These are phyloP conservation scores for Pseudogymnoascus sp. DNA, from an alignment of 2,329 filamentous ascomycete species.

Conservation along the genomic window DNA sequence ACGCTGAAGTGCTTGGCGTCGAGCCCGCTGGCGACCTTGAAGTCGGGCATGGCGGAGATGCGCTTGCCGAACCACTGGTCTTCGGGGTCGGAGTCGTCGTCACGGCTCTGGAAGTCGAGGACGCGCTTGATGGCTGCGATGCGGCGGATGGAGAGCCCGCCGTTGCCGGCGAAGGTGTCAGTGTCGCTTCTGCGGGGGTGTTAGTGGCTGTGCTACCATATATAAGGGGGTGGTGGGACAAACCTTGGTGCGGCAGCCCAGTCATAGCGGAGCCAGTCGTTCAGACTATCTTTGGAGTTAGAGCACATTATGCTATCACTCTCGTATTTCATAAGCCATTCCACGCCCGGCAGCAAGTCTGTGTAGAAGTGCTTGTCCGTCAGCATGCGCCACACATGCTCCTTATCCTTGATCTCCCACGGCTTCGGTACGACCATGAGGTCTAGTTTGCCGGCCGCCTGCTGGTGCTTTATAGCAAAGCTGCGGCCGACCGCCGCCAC, in stretches of 20 bases:
- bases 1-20: conserved; percentile 39
- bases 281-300: conserved; percentile 42
- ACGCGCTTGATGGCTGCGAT: conserved; percentile 43
- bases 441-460: conserved; percentile 43
- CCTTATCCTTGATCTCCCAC: conserved; percentile 38
- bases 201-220: background rate
- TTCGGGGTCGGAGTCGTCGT: conserved; percentile 43
- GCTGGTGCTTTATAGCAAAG: conserved; percentile 41
- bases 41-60: conserved; percentile 39
- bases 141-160: conserved; percentile 45
- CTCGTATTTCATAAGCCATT: conserved; percentile 48
- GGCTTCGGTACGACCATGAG: conserved; percentile 41
- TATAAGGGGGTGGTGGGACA: conserved; percentile 11
- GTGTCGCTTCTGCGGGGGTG: conserved; percentile 27
- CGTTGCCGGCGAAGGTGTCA: conserved; percentile 44
- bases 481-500: conserved; percentile 38
- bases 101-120: conserved; percentile 41
- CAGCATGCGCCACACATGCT: conserved; percentile 40
- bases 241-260: conserved; percentile 47
- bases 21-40: conserved; percentile 36
- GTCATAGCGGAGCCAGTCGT: conserved; percentile 46
- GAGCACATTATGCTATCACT: conserved; percentile 49
- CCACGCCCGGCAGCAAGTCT: conserved; percentile 40
- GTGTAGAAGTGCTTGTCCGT: conserved; percentile 47
- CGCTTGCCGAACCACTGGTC: conserved; percentile 48